phyloP scores from a whole-genome alignment of 495 filamentous ascomycete genomes.

The Pseudevernia furfuracea region DNA sequence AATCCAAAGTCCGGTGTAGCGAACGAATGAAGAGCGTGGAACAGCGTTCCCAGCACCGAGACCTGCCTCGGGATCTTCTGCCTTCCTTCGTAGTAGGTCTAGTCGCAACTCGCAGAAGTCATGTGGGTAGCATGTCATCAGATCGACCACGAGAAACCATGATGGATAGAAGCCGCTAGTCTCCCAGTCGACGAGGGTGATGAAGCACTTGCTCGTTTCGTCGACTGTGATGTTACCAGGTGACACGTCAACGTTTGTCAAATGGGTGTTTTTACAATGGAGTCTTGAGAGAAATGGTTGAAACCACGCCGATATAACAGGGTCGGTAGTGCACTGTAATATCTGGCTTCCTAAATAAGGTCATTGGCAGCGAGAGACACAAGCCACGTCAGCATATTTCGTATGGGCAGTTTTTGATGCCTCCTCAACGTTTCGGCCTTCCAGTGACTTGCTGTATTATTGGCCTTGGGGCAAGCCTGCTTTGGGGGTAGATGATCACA shows the following conservation, averaged over 20 bases:
- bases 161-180: neutral
- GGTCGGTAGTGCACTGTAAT: too few species aligned
- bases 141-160: neutral
- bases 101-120: neutral
- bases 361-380: too few species aligned
- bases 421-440: too few species aligned
- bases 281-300: too few species aligned
- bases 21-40: neutral
- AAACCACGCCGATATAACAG: too few species aligned
- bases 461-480: too few species aligned
- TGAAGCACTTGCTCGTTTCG: neutral
- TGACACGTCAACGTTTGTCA: neutral
- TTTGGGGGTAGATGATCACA: too few species aligned
- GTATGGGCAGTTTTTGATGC: too few species aligned
- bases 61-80: neutral
- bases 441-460: too few species aligned
- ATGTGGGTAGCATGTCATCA: neutral
- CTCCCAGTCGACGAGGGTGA: conserved; percentile 5
- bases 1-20: too few species aligned
- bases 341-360: too few species aligned
- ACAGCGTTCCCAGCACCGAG: neutral
- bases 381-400: too few species aligned
- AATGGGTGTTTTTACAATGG: neutral
- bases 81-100: neutral
- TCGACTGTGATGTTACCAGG: neutral